Base-by-base conservation (phyloP, 805 yeast genomes). In the Candida nitratophila region DNA sequence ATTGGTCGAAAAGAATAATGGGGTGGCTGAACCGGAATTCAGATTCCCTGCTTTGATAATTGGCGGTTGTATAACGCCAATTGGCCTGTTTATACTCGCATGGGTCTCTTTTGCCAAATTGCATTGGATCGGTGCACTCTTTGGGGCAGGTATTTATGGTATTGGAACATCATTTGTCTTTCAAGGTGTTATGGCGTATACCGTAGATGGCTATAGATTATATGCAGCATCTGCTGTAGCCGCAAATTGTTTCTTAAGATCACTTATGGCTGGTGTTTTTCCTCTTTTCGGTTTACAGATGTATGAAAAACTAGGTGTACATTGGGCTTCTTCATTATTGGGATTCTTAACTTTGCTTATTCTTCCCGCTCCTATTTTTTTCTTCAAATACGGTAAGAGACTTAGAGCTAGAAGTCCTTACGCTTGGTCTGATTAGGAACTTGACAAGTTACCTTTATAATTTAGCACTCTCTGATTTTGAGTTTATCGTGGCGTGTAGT, bases 1-100 rank as follows among this genome's bases (percentile, higher is more conserved):
- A 55, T 57, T 61, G 41, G 55, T 69, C 42, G 57, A 50, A 10
- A 55, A 42, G 20, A 61, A 65, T 32, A 17, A 26, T 26, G 81
- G 80, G 26, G 57, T 47, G 22, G 67, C 69, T 7, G 70, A 79
- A 41, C 78, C 84, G 3, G 85, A 79, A 58, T 72, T 69, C 47
- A 70, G 83, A 51, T 65, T 79, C 42, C 71, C 76, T 24, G 74
- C 83, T n/a, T 73, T 76, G 71, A 77, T 79, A 76, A 44, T 67
- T 39, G 79, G 82, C 3, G 71, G 78, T 34, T 47, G 76, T 47
- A 53, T 69, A 43, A 70, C 76, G 35, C 74, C 80, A 2, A 58
- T 67, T 40, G 83, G 83, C 11, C 60, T 79, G 35, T 76, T 79
- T 60, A 76, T 78, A 61, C 60, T 77, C 53, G 79, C 81, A 19